Conservation (phyloP, 169 alveolate species). For the Plasmodium gallinaceum region DNA sequence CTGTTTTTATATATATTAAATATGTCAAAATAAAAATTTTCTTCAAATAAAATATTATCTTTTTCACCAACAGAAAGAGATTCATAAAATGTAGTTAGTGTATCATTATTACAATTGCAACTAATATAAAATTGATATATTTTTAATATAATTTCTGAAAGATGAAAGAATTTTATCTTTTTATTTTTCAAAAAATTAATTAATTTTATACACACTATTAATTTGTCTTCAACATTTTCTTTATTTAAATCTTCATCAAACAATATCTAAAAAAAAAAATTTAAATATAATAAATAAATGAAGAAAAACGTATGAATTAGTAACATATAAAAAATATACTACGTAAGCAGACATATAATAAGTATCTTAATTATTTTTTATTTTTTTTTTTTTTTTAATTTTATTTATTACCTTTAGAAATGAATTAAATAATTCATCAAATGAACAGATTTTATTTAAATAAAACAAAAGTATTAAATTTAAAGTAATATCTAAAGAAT, state of each 20-base stretch:
- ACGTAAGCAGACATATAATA: not conserved
- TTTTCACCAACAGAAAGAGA: not conserved
- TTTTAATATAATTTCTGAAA: not conserved
- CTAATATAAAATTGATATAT: constrained; percentile 11
- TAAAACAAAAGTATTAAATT: not conserved
- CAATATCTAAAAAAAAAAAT: not conserved
- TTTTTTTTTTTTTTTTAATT: constrained; percentile 4
- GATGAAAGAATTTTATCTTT: constrained; percentile 12
- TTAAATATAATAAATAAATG: not conserved
- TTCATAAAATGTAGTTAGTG: constrained; percentile 27
- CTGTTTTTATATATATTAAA: constrained; percentile 26
- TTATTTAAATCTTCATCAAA: not conserved
- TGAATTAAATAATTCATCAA: not conserved
- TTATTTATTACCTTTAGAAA: not conserved
- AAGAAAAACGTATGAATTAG: not conserved
- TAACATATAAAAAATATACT: not conserved
- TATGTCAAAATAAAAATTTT: constrained; percentile 21
- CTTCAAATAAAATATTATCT: constrained; percentile 16
- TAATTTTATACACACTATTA: constrained; percentile 20
- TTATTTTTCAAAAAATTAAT: constrained; percentile 32
- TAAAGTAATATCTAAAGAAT: not conserved
- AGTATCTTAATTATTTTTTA: not conserved
- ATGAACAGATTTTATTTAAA: not conserved
- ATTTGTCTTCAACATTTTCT: not conserved
- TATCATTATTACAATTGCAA: not conserved